Evolutionary conservation across 2,329 filamentous ascomycete species (phyloP).

Genomic region (Rachicladosporium sp.): DNA sequence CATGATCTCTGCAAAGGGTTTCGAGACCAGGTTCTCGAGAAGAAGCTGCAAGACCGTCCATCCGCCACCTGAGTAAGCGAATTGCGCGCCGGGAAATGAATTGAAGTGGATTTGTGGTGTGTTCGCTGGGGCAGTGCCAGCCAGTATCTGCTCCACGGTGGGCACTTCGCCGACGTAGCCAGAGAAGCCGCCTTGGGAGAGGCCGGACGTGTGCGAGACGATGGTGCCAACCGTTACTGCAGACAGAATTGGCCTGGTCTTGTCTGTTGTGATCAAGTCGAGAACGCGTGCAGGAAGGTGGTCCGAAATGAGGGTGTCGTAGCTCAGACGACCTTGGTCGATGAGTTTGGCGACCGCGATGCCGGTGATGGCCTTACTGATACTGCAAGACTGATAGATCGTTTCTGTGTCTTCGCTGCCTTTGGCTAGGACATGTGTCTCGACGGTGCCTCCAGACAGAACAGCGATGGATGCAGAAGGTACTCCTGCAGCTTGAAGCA

Average conservation of each 20-base stretch:
- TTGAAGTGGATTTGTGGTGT: conserved; percentile 12
- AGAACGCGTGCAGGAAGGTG: conserved; percentile 6
- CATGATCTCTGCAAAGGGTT: conserved; percentile 12
- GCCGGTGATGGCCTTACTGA: conserved; percentile 16
- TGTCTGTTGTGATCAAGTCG: conserved; percentile 1
- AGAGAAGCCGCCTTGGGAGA: conserved; percentile 15
- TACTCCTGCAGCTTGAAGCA: conserved; percentile 2
- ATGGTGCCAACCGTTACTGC: conserved; percentile 14
- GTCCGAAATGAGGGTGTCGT: conserved; percentile 10
- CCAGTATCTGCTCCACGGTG: conserved; percentile 6
- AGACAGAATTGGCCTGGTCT: conserved; percentile 10
- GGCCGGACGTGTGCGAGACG: conserved; percentile 15
- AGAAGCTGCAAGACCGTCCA: conserved; percentile 14
- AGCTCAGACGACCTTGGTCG: conserved; percentile 10
- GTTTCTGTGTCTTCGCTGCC: conserved; percentile 13
- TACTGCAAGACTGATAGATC: conserved; percentile 17
- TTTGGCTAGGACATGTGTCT: conserved; percentile 7
- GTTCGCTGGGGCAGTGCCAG: conserved; percentile 11
- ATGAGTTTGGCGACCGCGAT: conserved; percentile 14
- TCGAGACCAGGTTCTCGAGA: conserved; percentile 10
- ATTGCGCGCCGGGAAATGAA: conserved; percentile 13
- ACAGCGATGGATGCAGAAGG: conserved; percentile 14
- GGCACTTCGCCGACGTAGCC: conserved; percentile 12
- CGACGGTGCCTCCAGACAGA: conserved; percentile 9
- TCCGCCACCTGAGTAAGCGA: conserved; percentile 17